Evolutionary conservation across 2,329 filamentous ascomycete species (phyloP).

Genomic region (Raffaelea albimanens): DNA sequence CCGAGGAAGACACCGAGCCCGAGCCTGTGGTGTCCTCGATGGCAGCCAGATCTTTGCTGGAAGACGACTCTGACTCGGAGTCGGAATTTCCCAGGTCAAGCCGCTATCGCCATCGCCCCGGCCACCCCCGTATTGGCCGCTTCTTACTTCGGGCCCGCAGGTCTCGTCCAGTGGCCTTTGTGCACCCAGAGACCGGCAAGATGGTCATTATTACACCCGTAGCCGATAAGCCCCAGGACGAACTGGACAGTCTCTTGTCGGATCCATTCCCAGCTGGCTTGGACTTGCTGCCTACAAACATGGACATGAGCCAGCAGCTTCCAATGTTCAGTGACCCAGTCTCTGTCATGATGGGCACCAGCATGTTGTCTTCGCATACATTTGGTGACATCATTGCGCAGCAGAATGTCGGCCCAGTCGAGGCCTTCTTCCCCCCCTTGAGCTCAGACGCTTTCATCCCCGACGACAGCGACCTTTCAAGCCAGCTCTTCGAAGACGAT

Average conservation of each 20-base stretch:
- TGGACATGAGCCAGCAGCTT: constrained; percentile 28
- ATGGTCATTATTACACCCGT: constrained; percentile 56
- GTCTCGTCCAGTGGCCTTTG: constrained; percentile 48
- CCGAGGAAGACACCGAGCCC: constrained; percentile 49
- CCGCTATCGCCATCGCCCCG: constrained; percentile 29
- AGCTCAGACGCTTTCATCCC: constrained; percentile 47
- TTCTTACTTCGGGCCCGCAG: constrained; percentile 46
- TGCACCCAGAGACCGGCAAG: constrained; percentile 48
- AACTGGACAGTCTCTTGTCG: neutral
- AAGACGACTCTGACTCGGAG: constrained; percentile 40
- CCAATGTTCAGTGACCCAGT: constrained; percentile 59
- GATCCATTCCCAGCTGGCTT: constrained; percentile 14
- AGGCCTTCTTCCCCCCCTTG: constrained; percentile 63
- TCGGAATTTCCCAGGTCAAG: constrained; percentile 39
- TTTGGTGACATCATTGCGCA: constrained; percentile 52
- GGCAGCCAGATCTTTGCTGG: constrained; percentile 22
- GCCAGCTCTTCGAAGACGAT: constrained; percentile 51
- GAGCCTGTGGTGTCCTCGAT: constrained; percentile 39
- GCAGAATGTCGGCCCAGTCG: constrained; percentile 56
- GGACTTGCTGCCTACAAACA: constrained; percentile 14
- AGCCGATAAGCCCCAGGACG: neutral
- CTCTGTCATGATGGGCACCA: constrained; percentile 68
- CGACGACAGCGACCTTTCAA: constrained; percentile 41
- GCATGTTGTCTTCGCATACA: constrained; percentile 47
- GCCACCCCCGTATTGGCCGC: constrained; percentile 43